Conservation (phyloP, 169 alveolate species). For the Amoebophrya sp. region DNA sequence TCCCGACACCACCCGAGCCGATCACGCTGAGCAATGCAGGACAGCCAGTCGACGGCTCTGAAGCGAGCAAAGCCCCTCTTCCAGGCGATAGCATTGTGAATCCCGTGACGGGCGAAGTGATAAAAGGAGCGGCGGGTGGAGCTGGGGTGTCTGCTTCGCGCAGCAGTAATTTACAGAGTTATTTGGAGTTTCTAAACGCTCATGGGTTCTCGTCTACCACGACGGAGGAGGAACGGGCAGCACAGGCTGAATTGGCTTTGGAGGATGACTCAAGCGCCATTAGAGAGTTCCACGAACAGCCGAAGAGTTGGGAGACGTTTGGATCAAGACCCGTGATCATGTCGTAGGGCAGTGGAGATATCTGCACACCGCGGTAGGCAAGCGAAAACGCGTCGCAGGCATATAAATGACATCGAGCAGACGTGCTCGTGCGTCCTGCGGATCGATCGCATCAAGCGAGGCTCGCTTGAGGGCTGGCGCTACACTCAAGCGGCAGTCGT, state of each 20-base stretch:
- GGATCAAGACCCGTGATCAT: neutral
- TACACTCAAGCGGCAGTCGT: too few relatives aligned
- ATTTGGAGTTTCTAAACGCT: neutral
- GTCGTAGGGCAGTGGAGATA: neutral
- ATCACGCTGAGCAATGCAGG: neutral
- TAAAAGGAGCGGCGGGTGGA: neutral
- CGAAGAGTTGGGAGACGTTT: neutral
- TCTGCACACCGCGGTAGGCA: too few relatives aligned
- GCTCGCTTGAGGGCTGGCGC: too few relatives aligned
- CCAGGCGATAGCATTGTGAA: neutral
- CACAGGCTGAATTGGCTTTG: neutral
- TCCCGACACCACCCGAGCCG: neutral
- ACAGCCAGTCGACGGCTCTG: neutral
- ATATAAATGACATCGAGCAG: too few relatives aligned
- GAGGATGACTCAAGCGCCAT: neutral
- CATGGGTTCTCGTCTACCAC: neutral
- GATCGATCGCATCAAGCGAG: too few relatives aligned
- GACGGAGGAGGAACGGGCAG: neutral
- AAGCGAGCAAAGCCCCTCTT: too few relatives aligned
- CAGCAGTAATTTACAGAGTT: neutral
- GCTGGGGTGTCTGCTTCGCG: neutral
- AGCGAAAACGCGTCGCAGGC: too few relatives aligned
- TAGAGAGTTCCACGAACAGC: neutral
- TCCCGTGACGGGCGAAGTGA: neutral
- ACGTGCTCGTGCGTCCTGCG: too few relatives aligned